Conservation (phyloP, 176 grass and related monocot genomes). For the Triticum monococcum region DNA sequence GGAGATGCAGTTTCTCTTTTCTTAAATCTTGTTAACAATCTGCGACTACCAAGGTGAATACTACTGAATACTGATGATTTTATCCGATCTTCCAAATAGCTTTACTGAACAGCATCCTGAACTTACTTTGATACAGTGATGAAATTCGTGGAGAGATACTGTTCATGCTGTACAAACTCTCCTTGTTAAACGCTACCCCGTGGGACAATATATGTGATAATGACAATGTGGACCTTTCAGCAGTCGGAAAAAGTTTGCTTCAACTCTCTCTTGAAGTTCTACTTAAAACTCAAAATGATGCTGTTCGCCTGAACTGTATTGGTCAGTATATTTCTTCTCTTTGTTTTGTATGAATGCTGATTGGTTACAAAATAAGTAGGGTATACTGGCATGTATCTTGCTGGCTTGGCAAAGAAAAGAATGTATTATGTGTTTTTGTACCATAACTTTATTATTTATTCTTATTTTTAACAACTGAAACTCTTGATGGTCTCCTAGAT, state of each 20-base stretch:
- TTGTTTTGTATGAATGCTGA: background rate
- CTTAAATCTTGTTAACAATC: slow-evolving; percentile 69
- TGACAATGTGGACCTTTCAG: slow-evolving; percentile 36
- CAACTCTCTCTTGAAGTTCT: slow-evolving; percentile 73
- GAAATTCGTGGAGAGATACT: slow-evolving; percentile 88
- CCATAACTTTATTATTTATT: background rate
- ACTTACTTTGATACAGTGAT: slow-evolving; percentile 64
- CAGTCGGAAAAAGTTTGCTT: slow-evolving; percentile 49
- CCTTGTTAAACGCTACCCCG: slow-evolving; percentile 58
- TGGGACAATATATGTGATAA: slow-evolving; percentile 57
- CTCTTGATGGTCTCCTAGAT: background rate
- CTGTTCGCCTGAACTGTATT: slow-evolving; percentile 85
- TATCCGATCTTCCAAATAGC: background rate
- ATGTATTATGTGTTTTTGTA: background rate
- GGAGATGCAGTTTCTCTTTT: slow-evolving; percentile 65
- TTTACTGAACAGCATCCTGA: slow-evolving; percentile 20
- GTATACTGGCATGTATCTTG: background rate
- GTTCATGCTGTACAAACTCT: slow-evolving; percentile 83
- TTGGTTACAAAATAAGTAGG: background rate
- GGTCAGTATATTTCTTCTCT: slow-evolving; percentile 50
- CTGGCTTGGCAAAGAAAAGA: background rate
- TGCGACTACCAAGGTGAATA: slow-evolving; percentile 79
- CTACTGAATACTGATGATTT: slow-evolving; percentile 21
- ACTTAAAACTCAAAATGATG: slow-evolving; percentile 86
- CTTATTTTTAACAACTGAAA: background rate